phyloP scores from a whole-genome alignment of 2,329 filamentous ascomycete genomes.

The Trichoderma simmonsii region DNA sequence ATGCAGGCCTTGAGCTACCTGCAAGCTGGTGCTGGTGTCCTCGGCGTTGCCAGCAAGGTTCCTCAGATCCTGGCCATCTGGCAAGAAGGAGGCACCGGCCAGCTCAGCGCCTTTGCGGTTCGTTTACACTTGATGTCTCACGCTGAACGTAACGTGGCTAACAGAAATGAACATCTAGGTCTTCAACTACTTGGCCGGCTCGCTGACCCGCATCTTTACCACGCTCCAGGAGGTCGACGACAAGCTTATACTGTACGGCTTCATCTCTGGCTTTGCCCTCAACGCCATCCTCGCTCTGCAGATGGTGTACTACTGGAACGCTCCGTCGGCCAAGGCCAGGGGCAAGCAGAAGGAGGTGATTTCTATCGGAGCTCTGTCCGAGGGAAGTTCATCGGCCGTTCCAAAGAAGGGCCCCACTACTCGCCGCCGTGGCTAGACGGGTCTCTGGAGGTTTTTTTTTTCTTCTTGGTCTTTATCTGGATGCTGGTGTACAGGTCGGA shows the following conservation, averaged over 20 bases:
- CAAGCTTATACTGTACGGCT: constrained; percentile 92
- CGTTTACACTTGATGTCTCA: background rate
- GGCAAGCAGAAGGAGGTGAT: constrained; percentile 39
- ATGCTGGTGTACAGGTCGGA: constrained; percentile 8
- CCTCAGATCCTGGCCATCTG: constrained; percentile 90
- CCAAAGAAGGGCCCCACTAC: constrained; percentile 44
- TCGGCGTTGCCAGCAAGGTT: constrained; percentile 86
- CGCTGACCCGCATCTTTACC: constrained; percentile 92
- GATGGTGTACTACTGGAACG: constrained; percentile 97
- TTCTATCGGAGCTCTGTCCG: constrained; percentile 28
- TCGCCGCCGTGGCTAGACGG: constrained; percentile 40
- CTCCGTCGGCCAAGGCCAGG: constrained; percentile 47
- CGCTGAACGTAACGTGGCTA: background rate
- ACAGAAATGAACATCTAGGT: constrained; percentile 55
- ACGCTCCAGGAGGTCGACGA: constrained; percentile 97
- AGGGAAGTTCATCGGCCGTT: constrained; percentile 30
- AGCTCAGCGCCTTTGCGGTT: constrained; percentile 93
- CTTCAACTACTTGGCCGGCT: constrained; percentile 95
- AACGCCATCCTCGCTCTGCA: constrained; percentile 84
- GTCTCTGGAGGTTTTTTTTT: background rate
- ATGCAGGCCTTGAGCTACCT: constrained; percentile 67
- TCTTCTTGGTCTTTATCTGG: background rate
- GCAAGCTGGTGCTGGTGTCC: constrained; percentile 77
- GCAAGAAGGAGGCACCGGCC: constrained; percentile 82
- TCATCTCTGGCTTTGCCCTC: constrained; percentile 84